Conservation (phyloP, 1,284 basidiomycete species). For the Tilletiopsis washingtonensis region DNA sequence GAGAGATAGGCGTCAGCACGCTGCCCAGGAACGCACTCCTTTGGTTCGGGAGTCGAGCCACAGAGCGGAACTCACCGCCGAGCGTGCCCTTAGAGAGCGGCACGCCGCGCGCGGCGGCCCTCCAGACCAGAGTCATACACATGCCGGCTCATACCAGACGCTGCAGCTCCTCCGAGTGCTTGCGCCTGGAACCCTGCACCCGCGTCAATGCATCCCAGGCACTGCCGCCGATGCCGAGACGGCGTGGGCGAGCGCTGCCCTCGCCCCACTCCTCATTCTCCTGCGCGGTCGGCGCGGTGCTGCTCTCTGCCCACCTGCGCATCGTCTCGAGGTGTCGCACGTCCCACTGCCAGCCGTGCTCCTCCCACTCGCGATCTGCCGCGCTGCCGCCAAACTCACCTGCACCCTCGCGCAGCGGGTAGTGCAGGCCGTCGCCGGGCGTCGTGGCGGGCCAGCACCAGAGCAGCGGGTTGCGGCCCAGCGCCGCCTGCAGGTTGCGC, state of each 20-base stretch:
- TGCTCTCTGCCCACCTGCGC: conserved; percentile 6
- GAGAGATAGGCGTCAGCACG: no score
- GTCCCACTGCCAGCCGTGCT: conserved; percentile 33
- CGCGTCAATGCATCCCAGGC: background rate
- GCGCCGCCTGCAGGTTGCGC: conserved; percentile 65
- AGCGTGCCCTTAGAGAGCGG: no score
- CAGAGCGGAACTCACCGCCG: no score
- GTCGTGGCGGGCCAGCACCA: conserved; percentile 70
- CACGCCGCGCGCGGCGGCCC: no score
- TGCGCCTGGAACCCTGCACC: background rate
- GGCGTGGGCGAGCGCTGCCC: background rate
- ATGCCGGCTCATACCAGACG: background rate
- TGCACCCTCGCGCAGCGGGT: conserved; percentile 61
- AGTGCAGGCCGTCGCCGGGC: conserved; percentile 66
- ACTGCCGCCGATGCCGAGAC: background rate
- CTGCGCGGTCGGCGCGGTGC: background rate
- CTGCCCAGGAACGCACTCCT: no score
- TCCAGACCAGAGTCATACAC: no score
- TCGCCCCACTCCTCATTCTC: background rate
- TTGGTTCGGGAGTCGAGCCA: no score
- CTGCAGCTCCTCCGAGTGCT: background rate
- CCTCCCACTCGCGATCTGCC: conserved; percentile 4
- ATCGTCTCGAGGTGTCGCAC: conserved; percentile 5
- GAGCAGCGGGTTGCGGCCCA: conserved; percentile 64
- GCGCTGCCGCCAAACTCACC: conserved; percentile 66